Conservation (phyloP, 495 filamentous ascomycete genomes). For the Pseudomonodictys pantanalensis region DNA sequence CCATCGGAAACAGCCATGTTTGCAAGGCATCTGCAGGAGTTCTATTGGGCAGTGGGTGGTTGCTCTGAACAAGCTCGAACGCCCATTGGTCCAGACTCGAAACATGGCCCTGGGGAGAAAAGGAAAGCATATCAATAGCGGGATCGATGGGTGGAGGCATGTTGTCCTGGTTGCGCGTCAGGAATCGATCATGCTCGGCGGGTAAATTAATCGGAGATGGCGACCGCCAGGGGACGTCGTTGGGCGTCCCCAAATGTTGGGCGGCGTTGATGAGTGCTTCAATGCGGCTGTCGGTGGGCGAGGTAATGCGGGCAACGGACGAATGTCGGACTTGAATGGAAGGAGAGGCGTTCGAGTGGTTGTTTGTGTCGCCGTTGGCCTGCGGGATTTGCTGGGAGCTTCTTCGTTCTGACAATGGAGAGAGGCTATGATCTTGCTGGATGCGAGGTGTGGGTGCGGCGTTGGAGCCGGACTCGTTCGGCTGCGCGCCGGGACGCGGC, state of each 20-base stretch:
- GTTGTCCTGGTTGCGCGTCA: constrained; percentile 17
- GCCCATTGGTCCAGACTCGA: constrained; percentile 32
- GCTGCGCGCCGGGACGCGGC: constrained; percentile 7
- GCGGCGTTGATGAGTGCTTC: constrained; percentile 31
- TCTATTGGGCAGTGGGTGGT: constrained; percentile 27
- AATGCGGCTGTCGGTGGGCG: constrained; percentile 27
- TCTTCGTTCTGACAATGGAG: constrained; percentile 20
- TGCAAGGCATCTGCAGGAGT: constrained; percentile 30
- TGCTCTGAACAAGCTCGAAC: constrained; percentile 31
- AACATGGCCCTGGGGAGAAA: constrained; percentile 27
- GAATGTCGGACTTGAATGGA: constrained; percentile 16
- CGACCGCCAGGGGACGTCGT: constrained; percentile 26
- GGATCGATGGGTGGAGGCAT: constrained; percentile 32
- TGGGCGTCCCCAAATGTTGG: constrained; percentile 17
- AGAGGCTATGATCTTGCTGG: constrained; percentile 26
- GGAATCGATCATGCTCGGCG: constrained; percentile 24
- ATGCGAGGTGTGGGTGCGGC: constrained; percentile 9
- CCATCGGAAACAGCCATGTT: constrained; percentile 30
- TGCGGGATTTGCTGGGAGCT: constrained; percentile 22
- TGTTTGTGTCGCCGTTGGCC: constrained; percentile 7
- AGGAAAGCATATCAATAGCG: constrained; percentile 32
- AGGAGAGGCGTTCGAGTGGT: constrained; percentile 9
- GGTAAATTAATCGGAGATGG: constrained; percentile 28
- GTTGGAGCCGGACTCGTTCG: constrained; percentile 6
- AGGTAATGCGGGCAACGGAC: constrained; percentile 12